Conservation (phyloP, 2,329 filamentous ascomycete species). For the Claviceps spartinae region DNA sequence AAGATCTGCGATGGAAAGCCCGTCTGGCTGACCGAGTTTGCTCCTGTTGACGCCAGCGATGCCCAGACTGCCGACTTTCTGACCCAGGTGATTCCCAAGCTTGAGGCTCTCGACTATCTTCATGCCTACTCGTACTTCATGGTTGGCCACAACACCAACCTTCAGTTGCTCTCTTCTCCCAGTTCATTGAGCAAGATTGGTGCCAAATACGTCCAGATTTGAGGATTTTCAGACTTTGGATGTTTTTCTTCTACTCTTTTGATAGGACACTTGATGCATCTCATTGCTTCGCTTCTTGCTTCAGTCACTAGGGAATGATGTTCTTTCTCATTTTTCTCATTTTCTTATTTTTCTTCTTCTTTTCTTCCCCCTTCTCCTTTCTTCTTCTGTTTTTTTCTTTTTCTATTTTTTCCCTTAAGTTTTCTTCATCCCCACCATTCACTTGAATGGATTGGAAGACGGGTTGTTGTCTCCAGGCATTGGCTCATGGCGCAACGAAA, state of each 20-base stretch:
- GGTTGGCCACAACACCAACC: constrained; percentile 20
- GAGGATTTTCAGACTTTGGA: background rate
- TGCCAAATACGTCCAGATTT: constrained; percentile 32
- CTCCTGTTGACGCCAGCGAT: constrained; percentile 28
- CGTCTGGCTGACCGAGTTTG: constrained; percentile 55
- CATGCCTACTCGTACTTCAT: constrained; percentile 46
- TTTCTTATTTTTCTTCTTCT: background rate
- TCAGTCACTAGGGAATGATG: constrained; percentile 21
- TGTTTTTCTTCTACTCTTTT: background rate
- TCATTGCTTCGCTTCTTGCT: constrained; percentile 22
- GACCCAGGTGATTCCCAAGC: constrained; percentile 28
- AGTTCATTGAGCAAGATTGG: constrained; percentile 32
- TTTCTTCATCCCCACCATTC: background rate
- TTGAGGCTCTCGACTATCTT: constrained; percentile 37
- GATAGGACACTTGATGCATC: background rate
- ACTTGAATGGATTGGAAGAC: background rate
- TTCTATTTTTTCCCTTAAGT: background rate
- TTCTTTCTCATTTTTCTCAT: constrained; percentile 3
- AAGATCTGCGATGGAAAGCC: constrained; percentile 32
- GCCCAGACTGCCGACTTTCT: constrained; percentile 36
- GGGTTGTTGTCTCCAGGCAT: background rate
- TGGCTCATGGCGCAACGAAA: background rate
- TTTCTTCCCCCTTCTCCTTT: background rate
- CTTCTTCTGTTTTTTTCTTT: background rate
- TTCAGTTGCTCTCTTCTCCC: constrained; percentile 27